Evolutionary conservation across 1,284 basidiomycete genomes (phyloP), one percentile per base, ranked within the genome.

Genomic region (Ganoderma meredithae): DNA sequence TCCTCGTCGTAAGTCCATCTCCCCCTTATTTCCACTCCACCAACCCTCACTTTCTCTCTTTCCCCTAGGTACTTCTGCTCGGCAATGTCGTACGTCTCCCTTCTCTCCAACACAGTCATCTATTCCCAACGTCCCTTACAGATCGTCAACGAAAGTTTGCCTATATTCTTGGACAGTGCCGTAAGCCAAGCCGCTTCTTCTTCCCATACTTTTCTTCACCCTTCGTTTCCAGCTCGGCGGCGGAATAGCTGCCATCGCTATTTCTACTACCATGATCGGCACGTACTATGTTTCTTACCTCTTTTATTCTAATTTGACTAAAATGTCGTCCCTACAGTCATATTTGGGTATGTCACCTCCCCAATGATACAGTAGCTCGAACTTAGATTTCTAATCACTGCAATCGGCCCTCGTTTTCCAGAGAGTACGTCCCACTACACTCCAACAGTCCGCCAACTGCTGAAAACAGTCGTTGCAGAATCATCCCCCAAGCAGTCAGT

Each of bases 131-230:
- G 9, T 31, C 6, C 15, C 52, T 56, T 3, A 5, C 71, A 92
- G 94, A 90, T 97, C 74, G 88, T 96, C 72, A 97, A 97, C 78
- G 95, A 97, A 79, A 95, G 92, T 77, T 87, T 99, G 62, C 97
- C 97, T 27, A 96, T 98, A 71, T 97, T 98, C 78, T 83, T 98
- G 60, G 95, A 99, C 76, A 92, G 90, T 72, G 93, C 97, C 19
- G 91, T 94, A 79, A 69, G 90, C 76, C 22, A 25, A 25, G 47
- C 31, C 6, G 19, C 19, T 22, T 17, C 4, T 36, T 7, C 55
- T 43, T 25, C 9, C 31, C 41, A 40, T 17, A 60, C 1, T 60
- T 5, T 60, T 5, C 43, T 33, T 56, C 1, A 15, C 58, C 22
- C 0, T 3, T 39, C 13, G 15, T n/a, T 39, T 44, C 22, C 60